Evolutionary conservation across 768 basidiomycete genomes (phyloP), one percentile per base, ranked within the genome.

Genomic region (Amyloporia xantha): DNA sequence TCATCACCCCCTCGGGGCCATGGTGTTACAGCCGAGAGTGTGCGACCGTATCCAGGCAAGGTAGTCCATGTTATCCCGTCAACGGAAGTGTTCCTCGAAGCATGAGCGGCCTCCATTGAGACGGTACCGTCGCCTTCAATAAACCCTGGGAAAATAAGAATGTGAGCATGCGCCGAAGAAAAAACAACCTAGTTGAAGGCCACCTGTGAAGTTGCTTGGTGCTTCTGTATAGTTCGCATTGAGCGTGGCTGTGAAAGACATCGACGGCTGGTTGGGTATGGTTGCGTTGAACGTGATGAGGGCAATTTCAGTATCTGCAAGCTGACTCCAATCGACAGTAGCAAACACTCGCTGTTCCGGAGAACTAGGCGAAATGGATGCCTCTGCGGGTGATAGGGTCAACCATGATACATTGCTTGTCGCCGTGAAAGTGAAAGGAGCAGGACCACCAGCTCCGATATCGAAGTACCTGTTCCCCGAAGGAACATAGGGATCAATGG

Each of bases 101-200:
- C 68, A 59, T 86, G 83, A 1, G 72, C 78, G 30, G 82, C 84
- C 56, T 87, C 82, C 24, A 85, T 82, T 1, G 79, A 78, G 35
- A 86, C 69, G 17, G 73, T 77, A 11, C 82, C 81, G 38, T 77
- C 72, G 19, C 74, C 78, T 54, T 86, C 81, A 21, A 86, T 74
- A 54, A 83, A 81, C 3, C 82, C 80, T 58, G 56, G 39, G 28
- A 28, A 25, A 21, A 17, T 6, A 21, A 9, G 21, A 38, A 24
- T 23, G n/a, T n/a, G n/a, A n/a, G n/a, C n/a, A n/a, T n/a, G n/a
- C n/a, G n/a, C 30, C 30, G 15, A 33, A 15, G 9, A 15, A 33
- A 33, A 33, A 15, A 33, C 30, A 33, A 33, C 7, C 15, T 7
- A 15, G 30, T 15, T 33, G 15, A 15, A 15, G 50, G 65, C 11